Evolutionary conservation across 1,139 yeast species (phyloP).

Genomic region (Pichia cactophila): DNA sequence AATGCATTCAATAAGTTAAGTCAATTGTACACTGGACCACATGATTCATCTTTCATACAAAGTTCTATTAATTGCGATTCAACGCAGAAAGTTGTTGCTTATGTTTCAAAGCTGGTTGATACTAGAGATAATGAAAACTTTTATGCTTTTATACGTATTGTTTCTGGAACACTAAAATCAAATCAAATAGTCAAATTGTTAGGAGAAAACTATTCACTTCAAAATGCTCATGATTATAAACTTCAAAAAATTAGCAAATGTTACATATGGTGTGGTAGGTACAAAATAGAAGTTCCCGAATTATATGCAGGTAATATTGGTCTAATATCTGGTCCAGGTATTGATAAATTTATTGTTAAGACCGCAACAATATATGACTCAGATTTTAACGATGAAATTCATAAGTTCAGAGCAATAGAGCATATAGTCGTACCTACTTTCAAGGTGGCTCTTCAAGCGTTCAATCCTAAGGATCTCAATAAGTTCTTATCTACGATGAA

Average conservation of each 20-base stretch:
- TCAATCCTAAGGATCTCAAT: constrained; percentile 71
- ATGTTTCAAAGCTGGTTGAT: constrained; percentile 55
- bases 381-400: constrained; percentile 18
- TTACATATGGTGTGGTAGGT: constrained; percentile 66
- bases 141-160: constrained; percentile 52
- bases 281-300: constrained; percentile 46
- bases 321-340: constrained; percentile 49
- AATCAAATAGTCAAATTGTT: constrained; percentile 47
- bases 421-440: constrained; percentile 52
- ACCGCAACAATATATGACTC: constrained; percentile 46
- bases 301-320: constrained; percentile 63
- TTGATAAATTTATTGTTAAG: constrained; percentile 48
- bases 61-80: constrained; percentile 29
- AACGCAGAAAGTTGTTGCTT: constrained; percentile 44
- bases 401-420: constrained; percentile 36
- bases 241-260: constrained; percentile 37
- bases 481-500: constrained; percentile 61
- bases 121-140: constrained; percentile 40
- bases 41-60: constrained; percentile 14
- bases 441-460: constrained; percentile 80
- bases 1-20: constrained; percentile 24
- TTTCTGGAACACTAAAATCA: constrained; percentile 48
- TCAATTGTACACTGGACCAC: constrained; percentile 16
- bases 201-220: constrained; percentile 48
- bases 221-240: constrained; percentile 43